Conservation (phyloP, 352 stramenopile genomes). For the Phytophthora pisi region DNA sequence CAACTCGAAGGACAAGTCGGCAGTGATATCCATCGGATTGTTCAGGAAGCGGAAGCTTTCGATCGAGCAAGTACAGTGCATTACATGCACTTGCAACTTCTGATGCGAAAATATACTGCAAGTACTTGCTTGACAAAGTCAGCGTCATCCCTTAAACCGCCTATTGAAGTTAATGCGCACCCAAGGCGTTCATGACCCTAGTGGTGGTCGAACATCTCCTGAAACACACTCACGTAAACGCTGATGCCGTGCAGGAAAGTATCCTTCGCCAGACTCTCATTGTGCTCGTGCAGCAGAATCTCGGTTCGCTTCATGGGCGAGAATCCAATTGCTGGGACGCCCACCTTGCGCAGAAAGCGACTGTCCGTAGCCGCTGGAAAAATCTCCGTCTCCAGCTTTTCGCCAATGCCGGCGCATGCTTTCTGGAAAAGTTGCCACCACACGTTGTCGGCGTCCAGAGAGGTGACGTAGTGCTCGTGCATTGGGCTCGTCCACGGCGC, state of each 20-base stretch:
- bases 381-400: constrained; percentile 83
- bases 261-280: constrained; percentile 93
- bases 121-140: no score
- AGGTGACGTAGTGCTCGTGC: constrained; percentile 68
- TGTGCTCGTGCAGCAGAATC: constrained; percentile 97
- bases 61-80: no score
- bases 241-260: constrained; percentile 93
- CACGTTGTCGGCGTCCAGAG: constrained; percentile 55
- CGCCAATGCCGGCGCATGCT: constrained; percentile 21
- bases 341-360: constrained; percentile 90
- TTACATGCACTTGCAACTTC: no score
- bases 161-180: no score
- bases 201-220: constrained; percentile 31
- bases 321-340: constrained; percentile 73
- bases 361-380: constrained; percentile 96
- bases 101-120: no score
- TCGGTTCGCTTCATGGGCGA: constrained; percentile 95
- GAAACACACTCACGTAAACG: constrained; percentile 79
- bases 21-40: no score
- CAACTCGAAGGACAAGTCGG: no score
- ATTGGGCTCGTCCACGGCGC: constrained; percentile 45
- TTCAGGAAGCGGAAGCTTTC: no score
- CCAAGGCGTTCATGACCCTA: not conserved
- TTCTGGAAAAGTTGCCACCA: constrained; percentile 71
- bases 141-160: no score